Evolutionary conservation across 2,329 filamentous ascomycete genomes (phyloP).

Genomic region (Macroventuria anomochaeta): DNA sequence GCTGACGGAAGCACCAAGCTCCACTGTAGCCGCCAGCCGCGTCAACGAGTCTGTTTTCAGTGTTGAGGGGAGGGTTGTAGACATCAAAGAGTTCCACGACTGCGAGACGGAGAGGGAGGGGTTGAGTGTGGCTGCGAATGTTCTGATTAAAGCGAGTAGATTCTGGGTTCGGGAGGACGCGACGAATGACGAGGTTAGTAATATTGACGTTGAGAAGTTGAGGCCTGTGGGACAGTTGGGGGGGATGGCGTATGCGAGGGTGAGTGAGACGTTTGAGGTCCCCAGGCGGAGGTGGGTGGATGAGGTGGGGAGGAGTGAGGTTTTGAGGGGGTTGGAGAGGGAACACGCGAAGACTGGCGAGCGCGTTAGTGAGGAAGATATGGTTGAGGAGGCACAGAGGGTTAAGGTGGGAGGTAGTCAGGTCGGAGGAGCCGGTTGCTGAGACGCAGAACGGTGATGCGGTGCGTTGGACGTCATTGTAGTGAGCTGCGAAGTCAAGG

Average conservation of each 20-base stretch:
- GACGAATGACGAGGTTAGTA: conserved; percentile 72
- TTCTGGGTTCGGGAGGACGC: conserved; percentile 90
- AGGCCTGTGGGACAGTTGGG: conserved; percentile 77
- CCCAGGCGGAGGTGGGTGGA: conserved; percentile 15
- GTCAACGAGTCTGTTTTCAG: conserved; percentile 80
- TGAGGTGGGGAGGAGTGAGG: background rate
- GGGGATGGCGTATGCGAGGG: conserved; percentile 74
- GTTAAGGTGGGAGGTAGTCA: background rate
- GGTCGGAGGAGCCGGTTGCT: too few relatives aligned
- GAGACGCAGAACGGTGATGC: too few relatives aligned
- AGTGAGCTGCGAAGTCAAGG: too few relatives aligned
- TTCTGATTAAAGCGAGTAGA: conserved; percentile 76
- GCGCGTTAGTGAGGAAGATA: background rate
- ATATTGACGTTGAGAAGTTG: conserved; percentile 73
- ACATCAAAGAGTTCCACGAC: conserved; percentile 71
- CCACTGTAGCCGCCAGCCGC: conserved; percentile 69
- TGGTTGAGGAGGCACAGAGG: background rate
- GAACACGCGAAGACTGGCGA: background rate
- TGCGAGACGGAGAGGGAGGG: conserved; percentile 76
- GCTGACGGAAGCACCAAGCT: conserved; percentile 69
- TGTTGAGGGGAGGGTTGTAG: conserved; percentile 77
- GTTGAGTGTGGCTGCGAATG: conserved; percentile 64
- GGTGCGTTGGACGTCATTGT: too few relatives aligned
- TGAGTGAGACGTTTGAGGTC: conserved; percentile 19
- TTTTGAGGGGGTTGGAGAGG: background rate